phyloP scores from a whole-genome alignment of 352 stramenopile genomes.

The Globisporangium cederbergense region DNA sequence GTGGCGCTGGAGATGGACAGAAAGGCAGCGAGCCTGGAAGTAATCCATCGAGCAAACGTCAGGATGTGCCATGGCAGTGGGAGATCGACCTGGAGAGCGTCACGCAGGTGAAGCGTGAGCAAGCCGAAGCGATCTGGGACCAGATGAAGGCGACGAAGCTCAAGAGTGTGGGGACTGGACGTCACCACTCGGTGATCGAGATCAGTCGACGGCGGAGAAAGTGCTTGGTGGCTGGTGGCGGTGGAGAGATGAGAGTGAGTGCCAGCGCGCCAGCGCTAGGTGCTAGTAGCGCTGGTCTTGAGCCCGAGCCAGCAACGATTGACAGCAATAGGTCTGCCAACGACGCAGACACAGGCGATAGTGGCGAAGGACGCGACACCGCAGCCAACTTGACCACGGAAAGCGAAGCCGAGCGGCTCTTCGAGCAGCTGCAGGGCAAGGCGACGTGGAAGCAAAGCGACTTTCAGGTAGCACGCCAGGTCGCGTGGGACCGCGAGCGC shows the following conservation, averaged over 20 bases:
- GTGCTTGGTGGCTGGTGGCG: not conserved
- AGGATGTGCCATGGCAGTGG: constrained; percentile 37
- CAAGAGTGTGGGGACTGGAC: constrained; percentile 18
- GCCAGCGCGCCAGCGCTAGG: constrained; percentile 26
- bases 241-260: constrained; percentile 15
- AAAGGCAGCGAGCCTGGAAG: not conserved
- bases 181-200: constrained; percentile 22
- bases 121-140: constrained; percentile 59
- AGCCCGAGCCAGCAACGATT: not conserved
- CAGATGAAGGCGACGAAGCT: constrained; percentile 51
- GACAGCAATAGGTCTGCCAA: not conserved
- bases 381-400: not conserved
- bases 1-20: not conserved
- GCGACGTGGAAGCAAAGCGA: constrained; percentile 75
- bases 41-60: not conserved
- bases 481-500: constrained; percentile 61
- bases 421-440: constrained; percentile 64
- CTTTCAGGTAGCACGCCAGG: constrained; percentile 58
- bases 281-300: not conserved
- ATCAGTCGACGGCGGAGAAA: constrained; percentile 21
- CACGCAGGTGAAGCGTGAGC: constrained; percentile 34
- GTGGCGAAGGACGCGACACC: not conserved
- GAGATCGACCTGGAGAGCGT: constrained; percentile 38
- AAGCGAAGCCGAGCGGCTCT: constrained; percentile 39
- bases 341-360: not conserved